Conservation (phyloP, 352 stramenopile species). For the Elongisporangium senticosum region DNA sequence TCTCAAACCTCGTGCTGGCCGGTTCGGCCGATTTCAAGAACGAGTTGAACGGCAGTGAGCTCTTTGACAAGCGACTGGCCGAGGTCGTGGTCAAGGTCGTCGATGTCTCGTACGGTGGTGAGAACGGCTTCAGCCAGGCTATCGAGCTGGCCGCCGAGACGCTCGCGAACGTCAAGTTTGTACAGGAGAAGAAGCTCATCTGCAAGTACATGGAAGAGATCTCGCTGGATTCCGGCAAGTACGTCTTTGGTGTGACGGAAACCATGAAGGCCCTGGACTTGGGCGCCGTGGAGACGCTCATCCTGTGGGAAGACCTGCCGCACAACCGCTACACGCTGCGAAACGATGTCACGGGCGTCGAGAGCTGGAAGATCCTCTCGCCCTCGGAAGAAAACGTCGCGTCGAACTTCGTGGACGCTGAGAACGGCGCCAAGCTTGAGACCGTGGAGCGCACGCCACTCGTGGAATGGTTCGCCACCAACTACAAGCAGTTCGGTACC, state of each 20-base stretch:
- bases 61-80: slow-evolving; percentile 95
- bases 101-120: slow-evolving; percentile 99
- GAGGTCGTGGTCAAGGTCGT: slow-evolving; percentile 99
- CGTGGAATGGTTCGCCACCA: slow-evolving; percentile 99
- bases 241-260: slow-evolving; percentile 99
- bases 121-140: slow-evolving; percentile 99
- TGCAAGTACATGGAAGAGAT: slow-evolving; percentile 99
- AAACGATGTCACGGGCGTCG: slow-evolving; percentile 90
- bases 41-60: slow-evolving; percentile 93
- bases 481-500: slow-evolving; percentile 99
- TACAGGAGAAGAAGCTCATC: slow-evolving; percentile 99
- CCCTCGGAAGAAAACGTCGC: slow-evolving; percentile 90
- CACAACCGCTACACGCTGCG: slow-evolving; percentile 92
- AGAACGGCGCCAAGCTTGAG: slow-evolving; percentile 96
- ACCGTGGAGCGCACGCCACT: slow-evolving; percentile 95
- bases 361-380: slow-evolving; percentile 78
- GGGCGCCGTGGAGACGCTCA: slow-evolving; percentile 98
- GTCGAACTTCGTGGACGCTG: slow-evolving; percentile 94
- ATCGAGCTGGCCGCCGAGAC: slow-evolving; percentile 98
- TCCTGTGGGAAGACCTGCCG: slow-evolving; percentile 99
- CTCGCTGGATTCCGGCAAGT: slow-evolving; percentile 97
- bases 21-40: slow-evolving; percentile 99
- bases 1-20: slow-evolving; percentile 96
- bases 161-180: slow-evolving; percentile 98
- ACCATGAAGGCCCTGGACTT: slow-evolving; percentile 98